Evolutionary conservation across 495 filamentous ascomycete genomes (phyloP).

Genomic region (Staphylotrichum longicolle): DNA sequence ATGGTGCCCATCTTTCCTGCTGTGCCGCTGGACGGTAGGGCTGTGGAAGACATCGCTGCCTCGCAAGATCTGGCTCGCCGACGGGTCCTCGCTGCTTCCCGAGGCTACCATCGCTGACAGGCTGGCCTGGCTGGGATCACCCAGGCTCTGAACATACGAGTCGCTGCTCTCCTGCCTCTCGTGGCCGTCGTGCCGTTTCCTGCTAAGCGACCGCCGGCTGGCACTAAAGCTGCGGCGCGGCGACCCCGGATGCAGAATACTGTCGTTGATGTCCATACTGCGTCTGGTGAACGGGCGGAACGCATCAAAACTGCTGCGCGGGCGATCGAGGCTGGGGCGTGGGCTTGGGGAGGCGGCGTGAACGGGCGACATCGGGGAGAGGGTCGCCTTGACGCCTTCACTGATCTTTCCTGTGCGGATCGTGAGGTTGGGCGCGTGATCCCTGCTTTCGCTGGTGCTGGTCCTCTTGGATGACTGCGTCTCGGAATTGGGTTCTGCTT

Average conservation of each 20-base stretch:
- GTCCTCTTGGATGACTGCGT: constrained; percentile 26
- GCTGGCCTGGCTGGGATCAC: constrained; percentile 55
- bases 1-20: constrained; percentile 11
- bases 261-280: constrained; percentile 50
- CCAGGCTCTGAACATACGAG: constrained; percentile 73
- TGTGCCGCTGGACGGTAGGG: constrained; percentile 62
- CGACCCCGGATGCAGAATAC: constrained; percentile 34
- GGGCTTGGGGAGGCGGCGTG: constrained; percentile 41
- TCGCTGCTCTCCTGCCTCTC: constrained; percentile 67
- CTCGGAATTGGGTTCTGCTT: constrained; percentile 12
- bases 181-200: constrained; percentile 39
- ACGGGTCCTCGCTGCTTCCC: constrained; percentile 74
- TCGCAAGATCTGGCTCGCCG: constrained; percentile 85
- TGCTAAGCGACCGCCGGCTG: constrained; percentile 49
- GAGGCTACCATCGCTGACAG: constrained; percentile 66
- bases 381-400: constrained; percentile 64
- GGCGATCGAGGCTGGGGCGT: constrained; percentile 44
- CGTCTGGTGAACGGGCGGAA: constrained; percentile 46
- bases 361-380: constrained; percentile 52
- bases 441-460: constrained; percentile 19
- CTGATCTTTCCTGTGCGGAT: constrained; percentile 50
- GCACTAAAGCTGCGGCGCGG: constrained; percentile 59
- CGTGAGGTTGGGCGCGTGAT: constrained; percentile 11
- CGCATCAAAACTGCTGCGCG: constrained; percentile 42
- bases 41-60: constrained; percentile 86